Conservation (phyloP, 2,329 filamentous ascomycete genomes). For the Aspergillus tanneri region DNA sequence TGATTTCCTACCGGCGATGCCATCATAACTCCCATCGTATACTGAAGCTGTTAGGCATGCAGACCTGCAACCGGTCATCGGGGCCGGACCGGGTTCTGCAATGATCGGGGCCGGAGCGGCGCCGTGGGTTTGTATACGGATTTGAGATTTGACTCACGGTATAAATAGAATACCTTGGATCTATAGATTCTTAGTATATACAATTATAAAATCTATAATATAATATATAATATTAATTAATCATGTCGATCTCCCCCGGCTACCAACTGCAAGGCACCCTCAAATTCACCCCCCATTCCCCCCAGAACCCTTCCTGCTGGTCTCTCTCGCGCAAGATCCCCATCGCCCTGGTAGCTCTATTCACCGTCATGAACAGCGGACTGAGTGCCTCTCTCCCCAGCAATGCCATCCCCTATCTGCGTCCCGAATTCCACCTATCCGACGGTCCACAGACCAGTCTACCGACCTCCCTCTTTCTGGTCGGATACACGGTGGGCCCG, state of each 20-base stretch:
- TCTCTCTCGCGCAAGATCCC: slow-evolving; percentile 28
- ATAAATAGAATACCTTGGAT: slow-evolving; percentile 26
- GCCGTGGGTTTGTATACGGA: neutral
- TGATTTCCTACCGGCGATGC: slow-evolving; percentile 38
- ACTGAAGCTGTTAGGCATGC: too few relatives aligned
- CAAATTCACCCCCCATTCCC: neutral
- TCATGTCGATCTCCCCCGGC: too few relatives aligned
- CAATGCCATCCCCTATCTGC: slow-evolving; percentile 39
- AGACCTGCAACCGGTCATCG: too few relatives aligned
- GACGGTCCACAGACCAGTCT: slow-evolving; percentile 32
- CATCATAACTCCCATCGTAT: too few relatives aligned
- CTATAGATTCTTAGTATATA: too few relatives aligned
- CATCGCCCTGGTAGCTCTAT: slow-evolving; percentile 25
- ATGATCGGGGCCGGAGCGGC: neutral
- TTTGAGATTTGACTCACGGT: neutral
- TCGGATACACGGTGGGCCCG: slow-evolving; percentile 43
- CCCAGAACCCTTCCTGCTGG: neutral
- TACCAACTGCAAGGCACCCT: too few relatives aligned
- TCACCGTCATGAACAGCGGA: slow-evolving; percentile 40
- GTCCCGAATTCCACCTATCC: slow-evolving; percentile 31
- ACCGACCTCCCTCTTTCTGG: slow-evolving; percentile 39
- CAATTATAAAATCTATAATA: too few relatives aligned
- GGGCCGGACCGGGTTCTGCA: slow-evolving; percentile 19
- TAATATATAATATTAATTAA: too few relatives aligned
- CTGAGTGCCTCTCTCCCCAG: slow-evolving; percentile 40